Base-by-base conservation (phyloP, 139 green algal species). In the Auxenochlorella pyrenoidosa region DNA sequence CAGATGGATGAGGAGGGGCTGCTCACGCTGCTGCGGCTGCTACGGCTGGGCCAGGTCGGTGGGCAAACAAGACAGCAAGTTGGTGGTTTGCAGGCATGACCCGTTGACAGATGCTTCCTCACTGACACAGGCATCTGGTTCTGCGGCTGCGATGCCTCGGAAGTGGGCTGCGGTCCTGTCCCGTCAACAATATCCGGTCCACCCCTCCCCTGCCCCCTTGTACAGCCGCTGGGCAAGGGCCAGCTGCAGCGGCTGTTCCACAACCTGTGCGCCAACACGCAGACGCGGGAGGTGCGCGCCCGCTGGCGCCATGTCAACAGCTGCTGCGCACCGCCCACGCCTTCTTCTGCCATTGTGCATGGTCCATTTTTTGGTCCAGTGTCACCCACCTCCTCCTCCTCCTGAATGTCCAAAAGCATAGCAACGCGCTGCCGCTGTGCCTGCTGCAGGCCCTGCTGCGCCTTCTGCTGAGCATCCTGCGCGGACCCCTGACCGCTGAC, bases 201-300 rank as follows among this genome's bases (percentile, higher is more conserved):
- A 54, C 6, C 47, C 47, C 47, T 18, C 47, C 47, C 47, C 47
- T 54, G 47, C 47, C 47, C 47, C 47, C 34, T n/a, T 16, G 16
- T 51, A 18, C 88, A 91, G 90, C 92, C 91, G 16, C 81, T 94
- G 51, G 85, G 68, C 88, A 97, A 94, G 87, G 68, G 40, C 44
- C 90, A 94, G 51, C 92, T 98, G 72, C 94, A 96, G 84, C 91
- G 93, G 18, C 79, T 98, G 83, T 91, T 99, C 16, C 79, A 95
- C 75, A 98, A 99, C 88, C 89, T 99, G 54, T 95, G 91, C 65
- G 78, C 84, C 10, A 94, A 97, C 88, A 75, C 88, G 3, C 75
- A 68, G 34, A 86, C 82, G 43, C 82, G 82, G 21, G 82, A 86
- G 82, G 82, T 86, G 63, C 19, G 81, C 34, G 30, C n/a, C n/a